Percentiles rank a stretch among this genome's conserved stretches.
Evolutionary conservation across 2,329 filamentous ascomycete species (phyloP).

Genomic region (Septoria petroselini): DNA sequence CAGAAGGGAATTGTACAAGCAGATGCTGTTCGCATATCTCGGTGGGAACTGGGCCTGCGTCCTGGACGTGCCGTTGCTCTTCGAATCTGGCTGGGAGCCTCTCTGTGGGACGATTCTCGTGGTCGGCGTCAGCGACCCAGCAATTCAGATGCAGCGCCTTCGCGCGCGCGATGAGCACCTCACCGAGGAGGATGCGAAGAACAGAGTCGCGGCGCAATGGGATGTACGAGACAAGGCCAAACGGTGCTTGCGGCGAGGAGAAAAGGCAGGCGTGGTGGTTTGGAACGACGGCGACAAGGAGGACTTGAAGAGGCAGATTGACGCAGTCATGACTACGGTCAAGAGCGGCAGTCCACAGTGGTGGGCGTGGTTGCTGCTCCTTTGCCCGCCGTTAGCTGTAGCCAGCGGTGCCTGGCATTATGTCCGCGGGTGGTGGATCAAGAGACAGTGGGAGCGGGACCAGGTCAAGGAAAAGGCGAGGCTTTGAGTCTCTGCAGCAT

Average conservation of each 20-base stretch:
- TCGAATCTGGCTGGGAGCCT: constrained; percentile 81
- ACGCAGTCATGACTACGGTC: constrained; percentile 62
- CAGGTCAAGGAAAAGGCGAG: constrained; percentile 57
- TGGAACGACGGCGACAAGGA: constrained; percentile 82
- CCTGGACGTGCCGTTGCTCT: constrained; percentile 85
- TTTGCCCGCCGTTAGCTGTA: constrained; percentile 72
- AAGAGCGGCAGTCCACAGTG: constrained; percentile 65
- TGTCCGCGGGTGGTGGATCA: constrained; percentile 67
- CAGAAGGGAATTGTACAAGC: constrained; percentile 72
- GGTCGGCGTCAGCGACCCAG: constrained; percentile 76
- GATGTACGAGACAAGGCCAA: constrained; percentile 81
- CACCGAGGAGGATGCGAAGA: constrained; percentile 78
- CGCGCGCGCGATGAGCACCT: constrained; percentile 73
- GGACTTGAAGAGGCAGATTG: constrained; percentile 66
- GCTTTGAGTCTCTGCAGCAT: constrained; percentile 41
- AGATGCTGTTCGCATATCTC: constrained; percentile 70
- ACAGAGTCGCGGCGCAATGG: constrained; percentile 80
- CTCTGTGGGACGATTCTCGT: constrained; percentile 84
- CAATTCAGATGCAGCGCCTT: constrained; percentile 77
- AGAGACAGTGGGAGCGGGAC: constrained; percentile 66
- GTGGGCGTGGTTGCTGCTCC: constrained; percentile 72
- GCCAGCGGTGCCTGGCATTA: constrained; percentile 67
- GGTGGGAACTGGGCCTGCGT: constrained; percentile 82
- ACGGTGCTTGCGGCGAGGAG: constrained; percentile 64
- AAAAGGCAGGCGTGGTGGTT: constrained; percentile 69